Evolutionary conservation across 2,329 filamentous ascomycete species (phyloP), one percentile per base, ranked within the genome.

Genomic region (Ampelomyces quisqualis): DNA sequence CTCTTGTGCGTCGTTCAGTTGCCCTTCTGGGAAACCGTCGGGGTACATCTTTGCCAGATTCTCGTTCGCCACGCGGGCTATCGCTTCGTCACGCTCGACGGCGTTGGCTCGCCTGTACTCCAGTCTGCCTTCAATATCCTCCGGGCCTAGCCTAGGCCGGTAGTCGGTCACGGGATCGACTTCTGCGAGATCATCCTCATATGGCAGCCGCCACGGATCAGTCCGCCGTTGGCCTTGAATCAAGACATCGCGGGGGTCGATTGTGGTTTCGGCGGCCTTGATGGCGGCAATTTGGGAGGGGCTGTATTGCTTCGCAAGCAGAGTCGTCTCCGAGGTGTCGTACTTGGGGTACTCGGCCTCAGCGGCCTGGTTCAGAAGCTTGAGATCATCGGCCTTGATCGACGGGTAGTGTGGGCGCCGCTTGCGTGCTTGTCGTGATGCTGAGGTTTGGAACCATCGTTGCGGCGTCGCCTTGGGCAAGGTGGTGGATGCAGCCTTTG

Each of bases 231-330:
- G 77, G 51, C 84, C 87, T 70, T 93, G 86, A 22, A 81, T 75
- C 28, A 84, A 76, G 63, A 96, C 65, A 68, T 97, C 88, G 52
- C 82, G 75, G 7, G 84, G 73, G 62, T 86, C 78, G 65, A 96
- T 83, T 53, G 86, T 81, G 47, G 78, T 73, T 70, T 96, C 90
- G 57, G 85, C 90, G 33, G 86, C 86, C 70, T 86, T 77, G 64
- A 97, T 82, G 42, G 90, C 88, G 40, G 81, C 82, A 55, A 94
- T 76, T 73, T 97, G 91, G 65, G 85, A 81, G 11, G 84, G 77
- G 0, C 88, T 87, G 74, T 95, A 97, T 56, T 79, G 79, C 60
- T 80, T 71, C 43, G 70, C 70, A 43, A 95, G 76, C 9, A 68
- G 58, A 10, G 39, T 36, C 3, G 53, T 53, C 43, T 67, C 65